Percentiles rank a stretch among this genome's conserved stretches.
Evolutionary conservation across 2,329 filamentous ascomycete genomes (phyloP).

Genomic region (Cryphonectria carpinicola): DNA sequence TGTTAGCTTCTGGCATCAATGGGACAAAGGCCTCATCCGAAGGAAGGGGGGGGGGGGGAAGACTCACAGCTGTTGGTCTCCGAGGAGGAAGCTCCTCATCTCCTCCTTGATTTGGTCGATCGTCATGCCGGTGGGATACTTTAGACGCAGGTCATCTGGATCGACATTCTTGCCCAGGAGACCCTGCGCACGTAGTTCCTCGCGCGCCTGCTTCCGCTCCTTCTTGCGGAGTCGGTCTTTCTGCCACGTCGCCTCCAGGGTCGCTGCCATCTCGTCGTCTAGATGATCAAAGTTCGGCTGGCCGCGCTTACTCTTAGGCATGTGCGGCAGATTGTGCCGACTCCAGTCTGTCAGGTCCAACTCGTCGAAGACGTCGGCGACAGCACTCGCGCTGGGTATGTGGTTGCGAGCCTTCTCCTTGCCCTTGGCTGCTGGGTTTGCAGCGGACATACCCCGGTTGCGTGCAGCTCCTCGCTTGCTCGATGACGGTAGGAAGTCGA

Average conservation of each 20-base stretch:
- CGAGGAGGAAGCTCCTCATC: slow-evolving; percentile 71
- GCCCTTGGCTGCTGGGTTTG: neutral
- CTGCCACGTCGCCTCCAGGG: slow-evolving; percentile 63
- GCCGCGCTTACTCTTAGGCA: slow-evolving; percentile 63
- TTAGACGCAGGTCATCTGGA: slow-evolving; percentile 64
- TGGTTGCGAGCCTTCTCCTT: slow-evolving; percentile 7
- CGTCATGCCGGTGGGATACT: slow-evolving; percentile 74
- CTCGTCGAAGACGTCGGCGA: slow-evolving; percentile 61
- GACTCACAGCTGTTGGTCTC: slow-evolving; percentile 65
- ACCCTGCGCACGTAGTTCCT: slow-evolving; percentile 68
- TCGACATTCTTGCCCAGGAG: slow-evolving; percentile 64
- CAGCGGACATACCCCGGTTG: neutral
- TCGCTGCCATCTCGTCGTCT: slow-evolving; percentile 69
- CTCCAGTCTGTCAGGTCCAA: slow-evolving; percentile 88
- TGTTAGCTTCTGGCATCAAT: slow-evolving; percentile 21
- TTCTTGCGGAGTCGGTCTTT: slow-evolving; percentile 75
- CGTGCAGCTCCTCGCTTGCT: slow-evolving; percentile 3
- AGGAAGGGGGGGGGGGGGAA: too few species aligned
- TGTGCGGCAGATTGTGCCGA: slow-evolving; percentile 64
- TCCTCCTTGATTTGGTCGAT: slow-evolving; percentile 73
- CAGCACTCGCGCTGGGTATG: slow-evolving; percentile 44
- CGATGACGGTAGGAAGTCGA: slow-evolving; percentile 15
- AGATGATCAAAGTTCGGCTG: slow-evolving; percentile 58
- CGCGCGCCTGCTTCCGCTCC: slow-evolving; percentile 69
- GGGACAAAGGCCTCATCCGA: neutral